Conservation (phyloP, 2,329 filamentous ascomycete genomes). For the Plectosphaerella cucumerina region DNA sequence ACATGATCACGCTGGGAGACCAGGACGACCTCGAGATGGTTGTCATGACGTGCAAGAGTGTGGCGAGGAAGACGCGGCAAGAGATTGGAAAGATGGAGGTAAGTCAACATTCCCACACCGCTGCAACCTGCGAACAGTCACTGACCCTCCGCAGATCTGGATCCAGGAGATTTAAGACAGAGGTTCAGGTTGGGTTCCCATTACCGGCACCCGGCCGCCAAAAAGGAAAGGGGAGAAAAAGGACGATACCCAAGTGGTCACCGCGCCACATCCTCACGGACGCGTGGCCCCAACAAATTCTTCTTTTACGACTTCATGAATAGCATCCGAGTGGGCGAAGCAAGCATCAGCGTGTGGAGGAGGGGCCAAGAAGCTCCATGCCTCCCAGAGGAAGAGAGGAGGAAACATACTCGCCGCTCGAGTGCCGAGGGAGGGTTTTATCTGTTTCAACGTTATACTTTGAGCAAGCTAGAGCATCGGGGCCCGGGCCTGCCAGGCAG, state of each 20-base stretch:
- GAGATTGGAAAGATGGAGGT: constrained; percentile 97
- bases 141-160: constrained; percentile 39
- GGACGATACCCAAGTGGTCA: neutral
- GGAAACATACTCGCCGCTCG: too few species aligned
- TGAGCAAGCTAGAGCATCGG: too few species aligned
- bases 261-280: neutral
- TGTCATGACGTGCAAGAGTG: constrained; percentile 63
- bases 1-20: constrained; percentile 97
- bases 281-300: neutral
- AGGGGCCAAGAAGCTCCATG: neutral
- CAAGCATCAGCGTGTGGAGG: neutral
- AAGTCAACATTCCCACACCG: constrained; percentile 31
- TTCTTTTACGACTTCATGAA: constrained; percentile 3
- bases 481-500: too few species aligned
- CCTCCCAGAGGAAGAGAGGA: too few species aligned
- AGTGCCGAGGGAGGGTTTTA: too few species aligned
- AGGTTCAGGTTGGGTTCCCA: neutral
- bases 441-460: too few species aligned
- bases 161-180: constrained; percentile 29
- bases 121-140: neutral
- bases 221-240: neutral
- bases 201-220: neutral
- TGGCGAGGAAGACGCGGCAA: constrained; percentile 66
- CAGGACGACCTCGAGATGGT: constrained; percentile 94
- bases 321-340: constrained; percentile 5